phyloP scores from a whole-genome alignment of 768 basidiomycete genomes.

The Sutorius australiensis region DNA sequence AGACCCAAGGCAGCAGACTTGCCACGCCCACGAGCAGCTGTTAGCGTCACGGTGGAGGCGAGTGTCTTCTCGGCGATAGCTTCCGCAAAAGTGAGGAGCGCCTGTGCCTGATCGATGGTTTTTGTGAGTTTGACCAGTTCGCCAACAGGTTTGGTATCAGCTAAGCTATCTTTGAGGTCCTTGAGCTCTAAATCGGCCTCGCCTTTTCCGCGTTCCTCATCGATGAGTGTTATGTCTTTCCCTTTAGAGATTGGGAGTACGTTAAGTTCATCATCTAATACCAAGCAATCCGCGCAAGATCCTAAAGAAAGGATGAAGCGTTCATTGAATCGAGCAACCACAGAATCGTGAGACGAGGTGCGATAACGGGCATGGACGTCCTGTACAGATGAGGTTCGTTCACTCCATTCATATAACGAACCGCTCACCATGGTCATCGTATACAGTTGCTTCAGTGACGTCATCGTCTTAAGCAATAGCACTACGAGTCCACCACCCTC shows the following conservation, averaged over 20 bases:
- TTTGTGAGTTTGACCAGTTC: constrained; percentile 87
- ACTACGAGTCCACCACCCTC: constrained; percentile 93
- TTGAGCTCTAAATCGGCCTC: constrained; percentile 63
- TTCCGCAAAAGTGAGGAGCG: constrained; percentile 90
- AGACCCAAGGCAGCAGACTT: constrained; percentile 97
- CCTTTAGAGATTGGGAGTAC: constrained; percentile 93
- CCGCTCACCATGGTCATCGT: constrained; percentile 75
- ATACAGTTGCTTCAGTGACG: constrained; percentile 85
- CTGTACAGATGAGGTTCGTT: constrained; percentile 38
- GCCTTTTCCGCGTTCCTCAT: constrained; percentile 46
- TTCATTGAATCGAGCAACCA: constrained; percentile 96
- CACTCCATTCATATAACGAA: neutral
- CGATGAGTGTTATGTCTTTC: constrained; percentile 80
- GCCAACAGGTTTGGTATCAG: constrained; percentile 82
- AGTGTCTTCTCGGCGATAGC: constrained; percentile 91
- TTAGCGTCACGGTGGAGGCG: constrained; percentile 91
- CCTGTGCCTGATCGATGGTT: constrained; percentile 93
- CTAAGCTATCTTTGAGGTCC: constrained; percentile 72
- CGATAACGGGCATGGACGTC: constrained; percentile 95
- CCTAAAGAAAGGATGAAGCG: constrained; percentile 97
- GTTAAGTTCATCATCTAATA: constrained; percentile 97
- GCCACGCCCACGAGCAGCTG: constrained; percentile 91
- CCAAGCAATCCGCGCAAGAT: constrained; percentile 86
- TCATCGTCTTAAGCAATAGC: constrained; percentile 91
- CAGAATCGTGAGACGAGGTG: constrained; percentile 84